phyloP scores from a whole-genome alignment of 1,284 basidiomycete genomes.

The Flammula alnicola region DNA sequence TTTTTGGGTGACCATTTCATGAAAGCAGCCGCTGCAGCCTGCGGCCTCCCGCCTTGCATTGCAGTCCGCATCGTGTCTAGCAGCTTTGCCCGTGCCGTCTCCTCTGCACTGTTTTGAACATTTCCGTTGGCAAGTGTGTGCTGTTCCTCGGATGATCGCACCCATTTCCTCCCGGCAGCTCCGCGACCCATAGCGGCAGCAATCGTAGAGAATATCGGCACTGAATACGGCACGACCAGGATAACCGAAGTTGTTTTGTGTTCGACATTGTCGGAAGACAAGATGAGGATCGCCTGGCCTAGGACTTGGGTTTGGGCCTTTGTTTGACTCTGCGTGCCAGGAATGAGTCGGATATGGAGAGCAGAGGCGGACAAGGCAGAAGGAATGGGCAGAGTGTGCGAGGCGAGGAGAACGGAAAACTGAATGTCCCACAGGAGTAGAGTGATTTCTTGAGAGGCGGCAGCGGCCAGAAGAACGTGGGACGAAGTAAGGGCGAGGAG shows the following conservation, averaged over 20 bases:
- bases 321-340: conserved; percentile 20
- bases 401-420: conserved; percentile 67
- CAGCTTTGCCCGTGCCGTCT: conserved; percentile 39
- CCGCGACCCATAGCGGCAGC: conserved; percentile 64
- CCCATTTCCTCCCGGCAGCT: conserved; percentile 54
- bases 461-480: conserved; percentile 61
- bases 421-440: conserved; percentile 76
- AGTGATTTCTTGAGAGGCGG: conserved; percentile 53
- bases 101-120: conserved; percentile 24
- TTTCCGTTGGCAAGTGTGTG: conserved; percentile 1
- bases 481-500: conserved; percentile 64
- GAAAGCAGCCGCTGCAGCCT: conserved; percentile 52
- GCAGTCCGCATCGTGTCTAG: conserved; percentile 41
- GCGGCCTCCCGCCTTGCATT: conserved; percentile 36
- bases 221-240: conserved; percentile 58
- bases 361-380: conserved; percentile 41
- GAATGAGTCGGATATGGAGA: conserved; percentile 22
- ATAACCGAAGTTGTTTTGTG: conserved; percentile 50
- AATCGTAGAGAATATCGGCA: conserved; percentile 58
- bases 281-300: conserved; percentile 59
- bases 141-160: conserved; percentile 26
- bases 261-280: conserved; percentile 44
- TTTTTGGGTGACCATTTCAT: conserved; percentile 29
- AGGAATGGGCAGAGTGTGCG: conserved; percentile 57
- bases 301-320: conserved; percentile 33